Percentiles rank a stretch among this genome's conserved stretches.
Evolutionary conservation across 495 filamentous ascomycete species (phyloP).

Genomic region (Xylaria scruposa): DNA sequence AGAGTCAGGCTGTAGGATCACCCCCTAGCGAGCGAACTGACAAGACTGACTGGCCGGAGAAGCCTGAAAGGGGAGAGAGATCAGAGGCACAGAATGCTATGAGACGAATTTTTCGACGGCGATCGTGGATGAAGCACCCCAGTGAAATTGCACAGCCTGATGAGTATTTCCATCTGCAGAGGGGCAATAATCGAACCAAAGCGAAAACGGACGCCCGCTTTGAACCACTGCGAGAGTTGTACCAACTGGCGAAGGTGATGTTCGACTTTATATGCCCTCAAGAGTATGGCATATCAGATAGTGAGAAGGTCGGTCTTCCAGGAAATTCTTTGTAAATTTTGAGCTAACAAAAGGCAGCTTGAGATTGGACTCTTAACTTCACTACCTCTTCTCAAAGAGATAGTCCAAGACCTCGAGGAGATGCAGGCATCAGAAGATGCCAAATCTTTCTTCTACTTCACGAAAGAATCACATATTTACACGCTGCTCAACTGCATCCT

Average conservation of each 20-base stretch:
- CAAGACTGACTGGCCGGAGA: constrained; percentile 38
- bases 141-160: constrained; percentile 55
- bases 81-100: constrained; percentile 48
- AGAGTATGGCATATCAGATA: constrained; percentile 93
- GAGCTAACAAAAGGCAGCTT: constrained; percentile 52
- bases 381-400: constrained; percentile 90
- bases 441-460: constrained; percentile 98
- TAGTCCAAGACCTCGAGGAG: constrained; percentile 95
- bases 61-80: constrained; percentile 32
- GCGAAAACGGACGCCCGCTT: constrained; percentile 85
- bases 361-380: constrained; percentile 96
- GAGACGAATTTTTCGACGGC: constrained; percentile 58
- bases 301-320: constrained; percentile 69
- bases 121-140: constrained; percentile 56
- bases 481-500: constrained; percentile 97
- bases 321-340: background rate
- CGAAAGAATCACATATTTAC: constrained; percentile 98
- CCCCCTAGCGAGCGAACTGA: constrained; percentile 34
- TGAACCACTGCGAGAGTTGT: constrained; percentile 87
- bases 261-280: constrained; percentile 99
- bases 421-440: constrained; percentile 92
- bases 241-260: constrained; percentile 88
- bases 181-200: constrained; percentile 76
- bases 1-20: constrained; percentile 34
- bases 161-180: constrained; percentile 88